Base-by-base conservation (phyloP, 257 asterid genomes). In the Nicotiana benthamiana region DNA sequence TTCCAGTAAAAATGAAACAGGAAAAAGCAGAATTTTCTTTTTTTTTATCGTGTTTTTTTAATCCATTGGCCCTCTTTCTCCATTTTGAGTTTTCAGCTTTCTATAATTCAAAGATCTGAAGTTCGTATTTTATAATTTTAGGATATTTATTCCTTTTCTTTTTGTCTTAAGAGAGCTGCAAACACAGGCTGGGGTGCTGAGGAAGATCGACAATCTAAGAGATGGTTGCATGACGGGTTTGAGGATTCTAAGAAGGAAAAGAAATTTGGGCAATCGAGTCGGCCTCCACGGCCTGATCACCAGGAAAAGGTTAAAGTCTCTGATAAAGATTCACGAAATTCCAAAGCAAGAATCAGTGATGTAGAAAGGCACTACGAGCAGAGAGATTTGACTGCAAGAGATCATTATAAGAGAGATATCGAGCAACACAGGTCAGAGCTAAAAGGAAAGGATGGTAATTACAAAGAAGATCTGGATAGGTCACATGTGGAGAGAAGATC, bases 171-270 rank as follows among this genome's bases (percentile, higher is more conserved):
- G 98, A 92, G 99, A 88, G 99, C 99, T 80, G 97, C 98, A 74
- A 92, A 95, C 85, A 92, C 99, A 1, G 99, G 99, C 28, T 93
- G 98, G 99, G 99, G 99, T 68, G 92, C 88, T n/a, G 85, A 90
- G 86, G 98, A 92, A 82, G 97, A 91, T 80, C 84, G 89, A 81
- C 90, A 16, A 11, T 82, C 93, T 52, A 91, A 74, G 18, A 70
- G 59, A 81, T 86, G 96, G 93, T 88, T 15, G 75, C 84, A 89
- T 80, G 96, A 87, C 82, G 85, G 84, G 80, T 84, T 86, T 78
- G 90, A 87, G 28, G 87, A 81, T 83, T 83, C 91, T 66, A 62
- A n/a, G 77, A 86, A 60, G 85, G 89, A 80, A 46, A 87, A 77
- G 60, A 87, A 85, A 57, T 60, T 87, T 48, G 86, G 74, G 26